Conservation (phyloP, 176 grass and related monocot species). For the Phragmites australis region DNA sequence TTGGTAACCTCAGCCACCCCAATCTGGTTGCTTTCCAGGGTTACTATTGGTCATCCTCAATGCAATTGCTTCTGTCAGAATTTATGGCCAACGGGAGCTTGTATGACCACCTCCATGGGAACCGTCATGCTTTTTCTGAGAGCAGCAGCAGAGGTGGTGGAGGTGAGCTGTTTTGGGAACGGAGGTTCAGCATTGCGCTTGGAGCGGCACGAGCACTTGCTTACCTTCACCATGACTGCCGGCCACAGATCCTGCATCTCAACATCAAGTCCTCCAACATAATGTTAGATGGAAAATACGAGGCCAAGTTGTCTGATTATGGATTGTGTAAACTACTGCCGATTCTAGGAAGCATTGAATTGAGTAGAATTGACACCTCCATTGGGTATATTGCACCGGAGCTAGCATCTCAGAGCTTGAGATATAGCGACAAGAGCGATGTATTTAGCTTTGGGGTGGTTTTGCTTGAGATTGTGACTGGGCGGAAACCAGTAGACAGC, state of each 20-base stretch:
- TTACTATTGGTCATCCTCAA: conserved; percentile 94
- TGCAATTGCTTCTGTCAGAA: conserved; percentile 85
- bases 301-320: conserved; percentile 93
- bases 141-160: conserved; percentile 49
- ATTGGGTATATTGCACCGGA: conserved; percentile 91
- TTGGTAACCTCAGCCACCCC: conserved; percentile 62
- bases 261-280: conserved; percentile 99
- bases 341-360: conserved; percentile 73
- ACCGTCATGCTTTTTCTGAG: conserved; percentile 33
- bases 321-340: conserved; percentile 84
- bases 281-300: conserved; percentile 74
- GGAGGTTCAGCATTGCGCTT: conserved; percentile 78
- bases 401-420: conserved; percentile 72
- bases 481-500: conserved; percentile 81
- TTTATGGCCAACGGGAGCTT: conserved; percentile 72
- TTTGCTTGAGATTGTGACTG: conserved; percentile 89
- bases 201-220: conserved; percentile 71
- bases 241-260: conserved; percentile 86
- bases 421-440: conserved; percentile 89
- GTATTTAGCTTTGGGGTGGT: conserved; percentile 98
- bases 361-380: conserved; percentile 73
- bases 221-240: conserved; percentile 95
- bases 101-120: conserved; percentile 79
- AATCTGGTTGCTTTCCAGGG: conserved; percentile 88
- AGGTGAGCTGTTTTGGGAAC: conserved; percentile 68